Evolutionary conservation across 164 flowering plant species (phyloP).

Genomic region (Chloranthus sessilifolius): DNA sequence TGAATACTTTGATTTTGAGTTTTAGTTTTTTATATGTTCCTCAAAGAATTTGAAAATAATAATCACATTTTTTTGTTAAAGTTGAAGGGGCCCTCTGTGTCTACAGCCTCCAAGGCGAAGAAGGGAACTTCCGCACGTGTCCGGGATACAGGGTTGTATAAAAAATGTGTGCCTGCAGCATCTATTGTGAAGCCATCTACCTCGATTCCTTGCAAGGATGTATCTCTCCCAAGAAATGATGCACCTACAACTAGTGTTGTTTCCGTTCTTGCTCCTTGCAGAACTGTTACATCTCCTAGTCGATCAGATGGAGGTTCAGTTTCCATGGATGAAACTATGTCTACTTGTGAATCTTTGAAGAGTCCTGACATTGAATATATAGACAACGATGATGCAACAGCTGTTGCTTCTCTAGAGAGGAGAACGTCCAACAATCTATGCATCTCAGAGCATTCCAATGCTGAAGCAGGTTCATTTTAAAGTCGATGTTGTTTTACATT

Average conservation of each 20-base stretch:
- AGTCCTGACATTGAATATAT: slow-evolving; percentile 88
- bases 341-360: slow-evolving; percentile 82
- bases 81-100: slow-evolving; percentile 40
- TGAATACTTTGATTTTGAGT: too few relatives aligned
- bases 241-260: slow-evolving; percentile 15
- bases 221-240: slow-evolving; percentile 24
- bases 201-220: slow-evolving; percentile 19
- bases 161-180: slow-evolving; percentile 20
- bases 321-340: slow-evolving; percentile 89
- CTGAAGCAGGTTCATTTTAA: slow-evolving; percentile 34
- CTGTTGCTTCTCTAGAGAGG: slow-evolving; percentile 53
- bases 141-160: slow-evolving; percentile 15
- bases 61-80: neutral
- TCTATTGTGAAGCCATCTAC: slow-evolving; percentile 26
- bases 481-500: neutral
- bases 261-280: slow-evolving; percentile 23
- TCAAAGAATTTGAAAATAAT: too few relatives aligned
- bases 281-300: slow-evolving; percentile 47
- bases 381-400: slow-evolving; percentile 53
- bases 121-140: slow-evolving; percentile 33
- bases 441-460: slow-evolving; percentile 51
- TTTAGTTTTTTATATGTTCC: too few relatives aligned
- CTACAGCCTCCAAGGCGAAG: slow-evolving; percentile 39
- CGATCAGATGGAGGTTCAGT: slow-evolving; percentile 56
- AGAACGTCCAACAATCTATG: slow-evolving; percentile 50